Base-by-base conservation (phyloP, 2,329 filamentous ascomycete species). In the Fusarium annulatum region DNA sequence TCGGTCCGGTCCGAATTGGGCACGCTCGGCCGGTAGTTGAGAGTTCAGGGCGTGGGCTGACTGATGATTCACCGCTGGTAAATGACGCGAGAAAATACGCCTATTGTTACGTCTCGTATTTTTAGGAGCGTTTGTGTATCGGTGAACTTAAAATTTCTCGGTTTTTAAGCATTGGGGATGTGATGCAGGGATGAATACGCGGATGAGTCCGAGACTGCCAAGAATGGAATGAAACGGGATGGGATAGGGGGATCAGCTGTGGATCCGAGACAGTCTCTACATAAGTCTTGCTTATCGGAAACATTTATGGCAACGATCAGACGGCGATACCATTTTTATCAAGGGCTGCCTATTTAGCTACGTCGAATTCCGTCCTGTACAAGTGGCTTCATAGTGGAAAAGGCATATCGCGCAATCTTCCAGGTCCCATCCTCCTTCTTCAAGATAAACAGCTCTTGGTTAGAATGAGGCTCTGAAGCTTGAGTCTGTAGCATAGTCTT, bases 1-100 rank as follows among this genome's bases (percentile, higher is more conserved):
- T 52, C 46, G 42, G 59, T 70, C 67, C 67, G 66, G 42, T n/a
- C 66, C 60, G n/a, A 9, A 55, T 65, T 42, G 28, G 66, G 67
- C 7, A 46, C 33, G 16, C 41, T 57, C 34, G 10, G 23, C 60
- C 60, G 46, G 11, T 34, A 30, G n/a, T 26, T 9, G 7, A 64
- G 9, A 64, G 21, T 41, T 26, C 30, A 30, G 6, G 15, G 19
- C 10, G 15, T 28, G 39, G 30, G n/a, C n/a, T 26, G n/a, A n/a
- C 34, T 9, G 15, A 23, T 11, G 5, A 15, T 21, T 34, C 39
- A 48, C 30, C 41, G n/a, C 23, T 28, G 34, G 3, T 10, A n/a
- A 3, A 33, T 23, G n/a, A 21, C 16, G n/a, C 7, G 16, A 21
- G 3, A 4, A 3, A 8, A 1, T 14, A 34, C 30, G 30, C 7